Percentiles rank a stretch among this genome's conserved stretches.
Conservation (phyloP, 352 stramenopile genomes). For the Hyaloperonospora arabidopsidis region DNA sequence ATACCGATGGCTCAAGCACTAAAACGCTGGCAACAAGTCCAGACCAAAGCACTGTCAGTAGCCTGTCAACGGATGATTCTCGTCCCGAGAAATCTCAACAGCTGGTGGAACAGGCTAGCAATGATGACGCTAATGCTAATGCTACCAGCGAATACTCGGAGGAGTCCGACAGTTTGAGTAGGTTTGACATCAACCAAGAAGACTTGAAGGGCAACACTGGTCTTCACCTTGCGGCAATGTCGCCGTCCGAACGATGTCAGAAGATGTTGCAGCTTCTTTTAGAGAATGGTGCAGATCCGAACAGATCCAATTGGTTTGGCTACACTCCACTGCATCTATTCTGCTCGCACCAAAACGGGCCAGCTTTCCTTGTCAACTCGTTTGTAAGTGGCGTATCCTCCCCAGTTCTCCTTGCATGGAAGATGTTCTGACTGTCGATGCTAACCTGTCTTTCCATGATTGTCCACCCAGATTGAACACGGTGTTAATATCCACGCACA, state of each 20-base stretch:
- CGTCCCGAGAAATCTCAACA: constrained; percentile 9
- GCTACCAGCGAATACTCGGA: constrained; percentile 1
- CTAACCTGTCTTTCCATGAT: neutral
- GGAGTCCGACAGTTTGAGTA: constrained; percentile 17
- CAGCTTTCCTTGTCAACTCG: constrained; percentile 57
- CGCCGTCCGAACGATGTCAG: constrained; percentile 64
- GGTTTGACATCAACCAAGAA: constrained; percentile 72
- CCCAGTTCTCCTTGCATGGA: no score
- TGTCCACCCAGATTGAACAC: constrained; percentile 59
- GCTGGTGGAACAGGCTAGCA: constrained; percentile 7
- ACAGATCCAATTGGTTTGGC: constrained; percentile 76
- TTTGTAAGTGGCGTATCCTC: constrained; percentile 39
- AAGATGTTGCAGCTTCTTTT: constrained; percentile 77
- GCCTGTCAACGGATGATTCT: constrained; percentile 5
- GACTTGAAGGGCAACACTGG: constrained; percentile 81
- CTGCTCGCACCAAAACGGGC: constrained; percentile 69
- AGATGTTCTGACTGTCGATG: neutral
- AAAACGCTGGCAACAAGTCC: constrained; percentile 7
- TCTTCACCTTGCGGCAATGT: constrained; percentile 79
- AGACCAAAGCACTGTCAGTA: constrained; percentile 11
- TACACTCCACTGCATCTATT: constrained; percentile 84
- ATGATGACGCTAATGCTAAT: constrained; percentile 1
- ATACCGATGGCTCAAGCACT: constrained; percentile 34
- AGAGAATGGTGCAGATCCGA: constrained; percentile 73
- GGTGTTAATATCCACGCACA: constrained; percentile 69